Base-by-base conservation (phyloP, 495 filamentous ascomycete genomes). In the Ramalina intermedia region DNA sequence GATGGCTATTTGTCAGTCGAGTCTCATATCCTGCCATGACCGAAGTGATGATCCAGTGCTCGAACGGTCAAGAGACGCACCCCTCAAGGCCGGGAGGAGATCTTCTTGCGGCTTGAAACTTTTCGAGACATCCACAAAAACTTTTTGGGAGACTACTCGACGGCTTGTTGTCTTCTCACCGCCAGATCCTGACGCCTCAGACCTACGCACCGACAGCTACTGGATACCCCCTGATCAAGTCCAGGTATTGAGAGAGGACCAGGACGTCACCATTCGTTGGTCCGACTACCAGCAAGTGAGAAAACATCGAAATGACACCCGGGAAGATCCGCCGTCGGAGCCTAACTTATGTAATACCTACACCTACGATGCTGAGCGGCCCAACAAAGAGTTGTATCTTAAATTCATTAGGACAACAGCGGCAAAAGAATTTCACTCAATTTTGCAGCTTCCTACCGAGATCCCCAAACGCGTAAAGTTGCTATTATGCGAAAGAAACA, bases 271-370 rank as follows among this genome's bases (percentile, higher is more conserved):
- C 9, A 8, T 54, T 42, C 46, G 14, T 16, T 54, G 52, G 52
- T 54, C 52, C 17, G 52, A 50, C 13, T 54, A 48, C 43, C 47
- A 29, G 26, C 47, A 54, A 4, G 37, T 54, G 21, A 42, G 24
- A 14, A 50, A 46, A 24, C 50, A 40, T 14, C 20, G 29, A 0
- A 20, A 21, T 17, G 41, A 39, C 18, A 43, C 49, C 8, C 47
- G 27, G n/a, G 33, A 33, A 29, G 40, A 13, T 7, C 43, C 3
- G 29, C 29, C 29, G 29, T 33, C 12, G 7, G 29, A 33, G 12
- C 3, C 29, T 13, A 33, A 3, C 6, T 3, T 33, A 9, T 33
- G 50, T 9, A 50, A 50, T 17, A 50, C 52, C 17, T 54, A 50
- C 11, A 36, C 50, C 36, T 54, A 54, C 37, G 26, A 44, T 5